Conservation (phyloP, 306 rosid genomes). For the Vigna mungo region DNA sequence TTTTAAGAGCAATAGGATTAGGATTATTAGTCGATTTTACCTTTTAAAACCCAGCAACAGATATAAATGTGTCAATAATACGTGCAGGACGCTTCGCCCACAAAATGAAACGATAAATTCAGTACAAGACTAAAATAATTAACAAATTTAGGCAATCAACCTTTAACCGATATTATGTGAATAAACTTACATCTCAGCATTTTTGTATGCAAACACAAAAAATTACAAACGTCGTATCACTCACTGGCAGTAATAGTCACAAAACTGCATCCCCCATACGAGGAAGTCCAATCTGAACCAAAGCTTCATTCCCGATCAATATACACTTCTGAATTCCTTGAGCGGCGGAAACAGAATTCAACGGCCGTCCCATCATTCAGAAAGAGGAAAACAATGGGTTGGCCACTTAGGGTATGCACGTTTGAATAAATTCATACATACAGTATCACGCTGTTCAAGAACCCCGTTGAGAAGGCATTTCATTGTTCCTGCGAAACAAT, state of each 20-base stretch:
- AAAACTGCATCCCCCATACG: conserved; percentile 40
- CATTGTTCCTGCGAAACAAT: conserved; percentile 68
- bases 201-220: conserved; percentile 22
- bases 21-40: no score
- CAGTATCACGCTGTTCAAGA: conserved; percentile 85
- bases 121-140: background rate
- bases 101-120: background rate
- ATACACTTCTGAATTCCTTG: conserved; percentile 45
- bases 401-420: conserved; percentile 96
- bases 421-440: conserved; percentile 84
- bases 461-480: conserved; percentile 85
- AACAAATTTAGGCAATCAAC: background rate
- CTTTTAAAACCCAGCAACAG: background rate
- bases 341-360: conserved; percentile 28
- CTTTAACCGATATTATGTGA: background rate
- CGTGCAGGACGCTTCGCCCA: no score
- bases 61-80: background rate
- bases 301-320: conserved; percentile 82
- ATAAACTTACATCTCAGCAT: background rate
- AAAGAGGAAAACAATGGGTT: conserved; percentile 60
- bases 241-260: conserved; percentile 16
- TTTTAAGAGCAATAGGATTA: no score
- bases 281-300: conserved; percentile 75
- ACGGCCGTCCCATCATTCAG: conserved; percentile 52
- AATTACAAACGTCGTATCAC: conserved; percentile 10